Evolutionary conservation across 129 eudicot species (phyloP).

Genomic region (Mikania micrantha): DNA sequence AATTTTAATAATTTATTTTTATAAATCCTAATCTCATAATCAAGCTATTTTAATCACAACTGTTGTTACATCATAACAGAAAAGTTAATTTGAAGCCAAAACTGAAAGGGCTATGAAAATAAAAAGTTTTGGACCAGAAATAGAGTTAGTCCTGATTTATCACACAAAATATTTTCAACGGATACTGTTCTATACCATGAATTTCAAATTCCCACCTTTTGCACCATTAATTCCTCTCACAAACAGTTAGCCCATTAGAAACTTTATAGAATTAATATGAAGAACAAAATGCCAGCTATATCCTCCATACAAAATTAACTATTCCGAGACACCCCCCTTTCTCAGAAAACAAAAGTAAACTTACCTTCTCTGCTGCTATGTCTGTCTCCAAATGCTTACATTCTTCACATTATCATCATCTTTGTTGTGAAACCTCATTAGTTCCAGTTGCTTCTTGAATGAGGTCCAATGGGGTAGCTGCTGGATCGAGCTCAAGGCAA

Average conservation of each 20-base stretch:
- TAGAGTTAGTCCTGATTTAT: slow-evolving; percentile 22
- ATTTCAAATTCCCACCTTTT: slow-evolving; percentile 8
- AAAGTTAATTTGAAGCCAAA: background rate
- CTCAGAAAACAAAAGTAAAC: too few relatives aligned
- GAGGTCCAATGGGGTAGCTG: slow-evolving; percentile 71
- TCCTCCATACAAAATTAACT: slow-evolving; percentile 23
- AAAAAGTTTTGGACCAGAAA: background rate
- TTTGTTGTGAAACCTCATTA: background rate
- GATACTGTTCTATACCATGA: slow-evolving; percentile 19
- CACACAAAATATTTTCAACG: slow-evolving; percentile 13
- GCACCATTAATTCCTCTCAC: slow-evolving; percentile 1
- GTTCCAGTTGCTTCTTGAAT: slow-evolving; percentile 9
- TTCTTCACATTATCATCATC: slow-evolving; percentile 13
- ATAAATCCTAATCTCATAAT: too few relatives aligned
- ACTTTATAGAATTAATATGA: slow-evolving; percentile 9
- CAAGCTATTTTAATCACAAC: too few relatives aligned
- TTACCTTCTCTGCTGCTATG: slow-evolving; percentile 14
- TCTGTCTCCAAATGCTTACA: background rate
- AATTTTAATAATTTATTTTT: too few relatives aligned
- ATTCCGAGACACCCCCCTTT: too few relatives aligned
- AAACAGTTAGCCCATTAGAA: slow-evolving; percentile 19
- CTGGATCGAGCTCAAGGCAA: slow-evolving; percentile 77
- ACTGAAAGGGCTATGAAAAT: background rate
- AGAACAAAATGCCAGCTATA: slow-evolving; percentile 15
- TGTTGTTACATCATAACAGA: too few relatives aligned